Percentiles rank a stretch among this genome's conserved stretches.
Conservation (phyloP, 495 filamentous ascomycete genomes). For the Penicillium subrubescens region DNA sequence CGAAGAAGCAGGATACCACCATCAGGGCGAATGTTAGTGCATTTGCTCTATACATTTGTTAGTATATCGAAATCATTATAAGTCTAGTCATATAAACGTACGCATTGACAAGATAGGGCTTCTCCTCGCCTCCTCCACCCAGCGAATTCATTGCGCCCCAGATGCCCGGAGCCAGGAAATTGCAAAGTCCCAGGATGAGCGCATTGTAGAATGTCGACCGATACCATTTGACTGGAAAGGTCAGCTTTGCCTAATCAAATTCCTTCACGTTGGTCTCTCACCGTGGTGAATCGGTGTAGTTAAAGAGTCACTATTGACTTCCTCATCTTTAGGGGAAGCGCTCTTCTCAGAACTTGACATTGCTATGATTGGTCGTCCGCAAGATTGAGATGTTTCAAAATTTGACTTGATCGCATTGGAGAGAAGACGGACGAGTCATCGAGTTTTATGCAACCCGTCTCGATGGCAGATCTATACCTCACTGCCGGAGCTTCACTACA, state of each 20-base stretch:
- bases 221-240: constrained; percentile 59
- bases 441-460: constrained; percentile 3
- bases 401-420: background rate
- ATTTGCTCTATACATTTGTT: constrained; percentile 45
- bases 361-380: background rate
- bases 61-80: background rate
- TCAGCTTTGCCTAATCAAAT: background rate
- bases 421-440: background rate
- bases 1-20: constrained; percentile 62
- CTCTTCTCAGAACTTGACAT: constrained; percentile 28
- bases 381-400: background rate
- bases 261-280: constrained; percentile 12
- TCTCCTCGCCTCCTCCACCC: constrained; percentile 63
- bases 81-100: background rate
- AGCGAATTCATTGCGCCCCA: constrained; percentile 73
- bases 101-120: constrained; percentile 67
- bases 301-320: constrained; percentile 13
- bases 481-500: constrained; percentile 3
- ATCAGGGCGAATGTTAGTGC: constrained; percentile 67
- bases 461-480: constrained; percentile 7
- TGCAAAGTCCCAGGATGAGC: constrained; percentile 62
- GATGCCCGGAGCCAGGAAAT: constrained; percentile 65
- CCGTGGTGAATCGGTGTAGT: constrained; percentile 18
- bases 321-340: constrained; percentile 23
- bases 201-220: constrained; percentile 65